Percentiles rank a stretch among this genome's conserved stretches.
phyloP scores from a whole-genome alignment of 495 filamentous ascomycete species.

The Penicillium paradoxum region DNA sequence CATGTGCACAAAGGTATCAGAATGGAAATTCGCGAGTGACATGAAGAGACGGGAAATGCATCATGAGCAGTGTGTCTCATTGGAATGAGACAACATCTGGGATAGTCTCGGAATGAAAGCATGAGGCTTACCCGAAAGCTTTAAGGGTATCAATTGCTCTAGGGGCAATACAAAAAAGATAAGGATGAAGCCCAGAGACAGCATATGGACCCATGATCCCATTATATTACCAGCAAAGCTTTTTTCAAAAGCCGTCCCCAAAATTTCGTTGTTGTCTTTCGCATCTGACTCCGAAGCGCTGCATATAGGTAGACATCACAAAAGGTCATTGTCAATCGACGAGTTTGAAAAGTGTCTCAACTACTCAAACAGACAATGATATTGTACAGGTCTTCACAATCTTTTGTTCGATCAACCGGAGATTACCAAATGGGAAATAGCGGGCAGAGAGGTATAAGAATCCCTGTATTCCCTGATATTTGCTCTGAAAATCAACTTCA shows the following conservation, averaged over 20 bases:
- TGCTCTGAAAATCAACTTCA: not conserved
- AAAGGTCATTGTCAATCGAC: not conserved
- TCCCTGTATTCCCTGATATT: not conserved
- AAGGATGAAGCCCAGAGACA: not conserved
- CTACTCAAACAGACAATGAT: not conserved
- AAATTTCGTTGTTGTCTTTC: not conserved
- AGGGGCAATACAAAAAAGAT: no score
- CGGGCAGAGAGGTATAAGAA: not conserved
- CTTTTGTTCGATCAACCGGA: not conserved
- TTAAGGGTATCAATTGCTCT: not conserved
- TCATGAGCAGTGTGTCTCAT: no score
- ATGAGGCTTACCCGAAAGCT: no score
- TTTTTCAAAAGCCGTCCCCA: no score
- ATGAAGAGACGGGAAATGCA: no score
- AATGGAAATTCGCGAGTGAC: no score
- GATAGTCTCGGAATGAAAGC: not conserved
- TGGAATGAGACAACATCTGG: not conserved
- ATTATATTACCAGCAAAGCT: no score
- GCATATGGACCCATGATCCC: no score
- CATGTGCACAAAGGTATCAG: no score
- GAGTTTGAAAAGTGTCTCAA: not conserved
- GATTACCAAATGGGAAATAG: not conserved
- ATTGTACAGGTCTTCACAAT: not conserved
- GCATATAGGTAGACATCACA: not conserved
- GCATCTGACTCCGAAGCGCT: not conserved